Evolutionary conservation across 176 grass and related monocot genomes (phyloP), one percentile per base, ranked within the genome.

Genomic region (Cocos nucifera): DNA sequence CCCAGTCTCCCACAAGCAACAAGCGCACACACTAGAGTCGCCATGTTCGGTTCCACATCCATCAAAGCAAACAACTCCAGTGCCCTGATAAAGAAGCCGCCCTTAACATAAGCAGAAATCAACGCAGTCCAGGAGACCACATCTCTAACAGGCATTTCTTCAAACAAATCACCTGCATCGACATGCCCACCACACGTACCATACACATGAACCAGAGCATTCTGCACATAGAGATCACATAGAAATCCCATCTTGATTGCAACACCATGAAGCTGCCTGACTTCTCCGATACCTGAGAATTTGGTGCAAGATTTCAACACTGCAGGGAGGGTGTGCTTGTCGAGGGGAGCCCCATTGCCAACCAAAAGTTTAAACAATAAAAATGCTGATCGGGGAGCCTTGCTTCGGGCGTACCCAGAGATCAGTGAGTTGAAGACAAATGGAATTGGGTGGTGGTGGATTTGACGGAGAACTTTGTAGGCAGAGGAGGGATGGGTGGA

Each of bases 71-170:
- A 72, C 16, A 76, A 52, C 6, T 19, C 15, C 23, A 88, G 21
- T 0, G 76, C 76, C 55, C 69, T 68, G 0, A 6, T 12, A 16
- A 75, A 84, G 17, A 61, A 64, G 16, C 66, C 53, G 19, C 70
- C 74, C 30, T 29, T 75, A 10, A 61, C 22, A n/a, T 75, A 57
- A 1, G 61, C 70, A 1, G 76, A 77, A 26, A 83, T 51, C 69
- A 84, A 65, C 0, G 60, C 58, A 4, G 86, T 81, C 86, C 81
- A 84, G 3, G 78, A 85, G 57, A 89, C 71, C 6, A 73, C 59
- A 53, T 79, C 86, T 58, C 22, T 76, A 0, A 49, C 35, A 1
- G 65, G 49, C 59, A 85, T 82, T 82, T 82, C 82, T 6, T 89
- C 86, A 65, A 89, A 85, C 78, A 78, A 50, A 22, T 53, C 51